Conservation (phyloP, 495 filamentous ascomycete species). For the Penicillium atrosanguineum region DNA sequence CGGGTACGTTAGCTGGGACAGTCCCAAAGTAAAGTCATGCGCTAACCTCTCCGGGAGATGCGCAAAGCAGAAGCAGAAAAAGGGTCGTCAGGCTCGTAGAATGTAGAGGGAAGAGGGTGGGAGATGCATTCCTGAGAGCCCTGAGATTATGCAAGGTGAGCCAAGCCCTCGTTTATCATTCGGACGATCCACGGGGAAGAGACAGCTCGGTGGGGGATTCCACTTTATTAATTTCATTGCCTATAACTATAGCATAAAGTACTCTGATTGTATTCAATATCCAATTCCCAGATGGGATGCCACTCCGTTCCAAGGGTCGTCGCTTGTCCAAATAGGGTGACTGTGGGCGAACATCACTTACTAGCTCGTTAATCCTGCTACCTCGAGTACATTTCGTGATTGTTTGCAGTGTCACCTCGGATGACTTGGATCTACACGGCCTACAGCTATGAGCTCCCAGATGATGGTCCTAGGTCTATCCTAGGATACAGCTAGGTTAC, state of each 20-base stretch:
- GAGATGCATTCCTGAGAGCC: conserved; percentile 7
- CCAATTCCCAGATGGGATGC: conserved; percentile 6
- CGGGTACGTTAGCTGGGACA: conserved; percentile 15
- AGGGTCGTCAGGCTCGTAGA: background rate
- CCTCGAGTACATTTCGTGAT: no score
- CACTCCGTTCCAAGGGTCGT: conserved; percentile 3
- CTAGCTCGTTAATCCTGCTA: background rate
- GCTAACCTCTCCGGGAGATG: conserved; percentile 9
- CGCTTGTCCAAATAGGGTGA: conserved; percentile 1
- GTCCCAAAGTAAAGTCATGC: conserved; percentile 1
- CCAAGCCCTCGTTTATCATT: background rate
- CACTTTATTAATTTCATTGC: conserved; percentile 3
- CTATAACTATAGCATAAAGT: background rate
- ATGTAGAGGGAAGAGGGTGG: background rate
- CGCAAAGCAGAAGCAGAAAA: background rate
- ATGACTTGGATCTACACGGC: background rate
- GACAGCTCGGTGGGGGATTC: conserved; percentile 6
- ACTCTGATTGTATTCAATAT: background rate
- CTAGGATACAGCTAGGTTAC: background rate
- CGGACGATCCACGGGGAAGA: conserved; percentile 1
- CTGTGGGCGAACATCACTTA: conserved; percentile 8
- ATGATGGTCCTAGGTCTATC: background rate
- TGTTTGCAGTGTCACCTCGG: background rate
- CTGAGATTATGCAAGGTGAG: conserved; percentile 7
- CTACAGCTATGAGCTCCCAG: background rate